Evolutionary conservation across 495 filamentous ascomycete species (phyloP), one percentile per base, ranked within the genome.

Genomic region (Aspergillus funiculosus): DNA sequence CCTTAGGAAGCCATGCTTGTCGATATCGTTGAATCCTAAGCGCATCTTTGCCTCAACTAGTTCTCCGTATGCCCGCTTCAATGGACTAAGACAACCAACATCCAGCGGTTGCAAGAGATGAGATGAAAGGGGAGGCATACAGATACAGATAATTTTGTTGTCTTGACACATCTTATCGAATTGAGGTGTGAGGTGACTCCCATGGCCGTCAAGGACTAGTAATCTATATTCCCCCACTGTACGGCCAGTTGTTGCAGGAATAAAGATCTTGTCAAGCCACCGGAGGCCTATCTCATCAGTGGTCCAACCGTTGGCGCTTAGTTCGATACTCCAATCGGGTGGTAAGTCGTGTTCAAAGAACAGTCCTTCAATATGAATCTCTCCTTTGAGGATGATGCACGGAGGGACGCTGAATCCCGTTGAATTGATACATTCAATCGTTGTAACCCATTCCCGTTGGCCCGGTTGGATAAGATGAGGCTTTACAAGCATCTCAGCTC

Each of bases 361-460:
- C 39, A 20, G 28, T 41, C 20, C 39, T 11, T 41, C 17, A 11
- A 39, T 21, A 39, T 39, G 36, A 7, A n/a, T 21, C 36, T 32
- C 17, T 4, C 11, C 11, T 19, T 37, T 37, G 9, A 37, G 21
- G 6, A 37, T 18, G 6, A 37, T 53, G 4, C 45, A 42, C 35
- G 50, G 52, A 19, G 56, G 53, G 25, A 61, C 7, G 2, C 22
- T 35, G 34, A 38, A 62, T 8, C 61, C 56, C 8, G 20, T 42
- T 13, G 56, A 46, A 53, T 54, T 56, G 10, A 71, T 60, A 43
- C 27, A 43, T 21, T 67, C 8, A 47, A 75, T 68, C n/a, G 59
- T 43, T 35, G 58, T 68, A 28, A 62, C 50, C 61, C 48, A 75
- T 57, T 72, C 53, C 3, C 57, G 37, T 59, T 74, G 66, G 6